phyloP scores from a whole-genome alignment of 345 rosid genomes.

The Linum usitatissimum region DNA sequence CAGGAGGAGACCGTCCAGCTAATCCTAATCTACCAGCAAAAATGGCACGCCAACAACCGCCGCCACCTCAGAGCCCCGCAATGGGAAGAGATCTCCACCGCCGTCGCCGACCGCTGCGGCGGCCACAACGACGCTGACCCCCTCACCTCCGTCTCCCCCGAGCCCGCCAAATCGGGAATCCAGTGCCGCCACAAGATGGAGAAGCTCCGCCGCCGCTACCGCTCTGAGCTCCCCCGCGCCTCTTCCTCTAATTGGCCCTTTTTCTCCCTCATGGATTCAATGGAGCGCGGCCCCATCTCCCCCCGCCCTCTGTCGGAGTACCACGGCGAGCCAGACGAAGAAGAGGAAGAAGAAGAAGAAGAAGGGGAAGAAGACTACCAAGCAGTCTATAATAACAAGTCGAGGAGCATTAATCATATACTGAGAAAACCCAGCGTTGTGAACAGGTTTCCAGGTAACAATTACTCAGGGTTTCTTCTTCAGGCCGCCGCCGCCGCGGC shows the following conservation, averaged over 20 bases:
- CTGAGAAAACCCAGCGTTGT: not conserved
- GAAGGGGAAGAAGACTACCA: not conserved
- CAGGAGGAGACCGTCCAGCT: not conserved
- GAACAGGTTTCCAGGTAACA: not conserved
- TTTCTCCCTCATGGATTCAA: not conserved
- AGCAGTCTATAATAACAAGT: not conserved
- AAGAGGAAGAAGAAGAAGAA: not conserved
- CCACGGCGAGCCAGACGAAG: not conserved
- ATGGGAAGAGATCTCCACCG: not conserved
- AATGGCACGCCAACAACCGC: not conserved
- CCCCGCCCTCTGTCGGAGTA: not conserved
- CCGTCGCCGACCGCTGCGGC: not conserved
- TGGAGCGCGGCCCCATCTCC: not conserved
- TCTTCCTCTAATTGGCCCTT: not conserved
- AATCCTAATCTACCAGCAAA: not conserved
- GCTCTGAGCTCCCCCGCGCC: not conserved
- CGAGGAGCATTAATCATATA: not conserved
- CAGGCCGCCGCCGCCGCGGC: not conserved
- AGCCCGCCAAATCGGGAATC: not conserved
- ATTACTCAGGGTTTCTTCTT: not conserved
- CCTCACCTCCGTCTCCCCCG: not conserved
- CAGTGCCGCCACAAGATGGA: conserved; percentile 1
- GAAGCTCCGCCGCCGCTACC: not conserved
- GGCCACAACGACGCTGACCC: too few relatives aligned
- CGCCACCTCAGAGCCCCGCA: not conserved